Evolutionary conservation across 805 yeast species (phyloP).

Genomic region (Barnettozyma californica): DNA sequence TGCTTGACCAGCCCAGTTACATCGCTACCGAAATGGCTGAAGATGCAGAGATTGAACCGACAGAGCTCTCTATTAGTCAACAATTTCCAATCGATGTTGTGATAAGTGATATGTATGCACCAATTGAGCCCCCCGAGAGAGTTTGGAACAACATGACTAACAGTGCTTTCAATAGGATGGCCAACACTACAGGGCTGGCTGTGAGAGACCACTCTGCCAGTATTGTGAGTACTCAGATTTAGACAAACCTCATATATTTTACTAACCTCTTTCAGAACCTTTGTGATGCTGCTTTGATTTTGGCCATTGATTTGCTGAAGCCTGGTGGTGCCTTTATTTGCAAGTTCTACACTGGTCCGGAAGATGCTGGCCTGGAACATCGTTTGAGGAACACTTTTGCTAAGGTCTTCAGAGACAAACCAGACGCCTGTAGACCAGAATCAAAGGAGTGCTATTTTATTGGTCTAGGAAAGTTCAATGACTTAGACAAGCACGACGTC

Average conservation of each 20-base stretch:
- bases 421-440: slow-evolving; percentile 71
- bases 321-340: slow-evolving; percentile 73
- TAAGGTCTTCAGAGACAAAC: slow-evolving; percentile 67
- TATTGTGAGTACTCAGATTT: slow-evolving; percentile 40
- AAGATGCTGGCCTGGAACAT: slow-evolving; percentile 59
- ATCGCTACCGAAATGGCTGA: slow-evolving; percentile 26
- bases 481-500: slow-evolving; percentile 39
- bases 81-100: slow-evolving; percentile 54
- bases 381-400: slow-evolving; percentile 55
- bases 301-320: slow-evolving; percentile 65
- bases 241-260: neutral
- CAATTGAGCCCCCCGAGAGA: slow-evolving; percentile 45
- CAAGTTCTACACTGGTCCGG: slow-evolving; percentile 81
- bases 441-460: slow-evolving; percentile 83
- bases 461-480: slow-evolving; percentile 45
- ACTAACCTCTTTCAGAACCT: slow-evolving; percentile 44
- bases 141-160: slow-evolving; percentile 64
- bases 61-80: slow-evolving; percentile 9
- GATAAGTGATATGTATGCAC: slow-evolving; percentile 80
- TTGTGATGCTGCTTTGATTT: slow-evolving; percentile 83
- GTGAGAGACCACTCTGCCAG: slow-evolving; percentile 79
- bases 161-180: slow-evolving; percentile 84
- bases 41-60: slow-evolving; percentile 7
- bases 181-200: slow-evolving; percentile 80
- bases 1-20: slow-evolving; percentile 24